Conservation (phyloP, 148 eudicot species). For the Cornus suecica region DNA sequence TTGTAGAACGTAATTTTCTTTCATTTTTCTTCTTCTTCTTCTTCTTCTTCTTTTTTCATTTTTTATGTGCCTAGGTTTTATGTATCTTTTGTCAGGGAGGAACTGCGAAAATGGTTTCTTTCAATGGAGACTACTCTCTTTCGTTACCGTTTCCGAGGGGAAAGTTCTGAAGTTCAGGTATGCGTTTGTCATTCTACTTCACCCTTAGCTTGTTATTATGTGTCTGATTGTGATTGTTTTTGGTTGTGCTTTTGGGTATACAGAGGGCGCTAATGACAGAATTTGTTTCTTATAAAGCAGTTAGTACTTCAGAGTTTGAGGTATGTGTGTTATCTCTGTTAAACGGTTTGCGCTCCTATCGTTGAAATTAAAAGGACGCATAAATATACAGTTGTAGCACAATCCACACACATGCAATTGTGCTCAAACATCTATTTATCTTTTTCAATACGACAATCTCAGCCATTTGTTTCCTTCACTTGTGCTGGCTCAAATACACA, state of each 20-base stretch:
- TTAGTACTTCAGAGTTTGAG: constrained; percentile 66
- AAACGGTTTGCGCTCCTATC: not conserved
- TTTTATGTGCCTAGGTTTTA: constrained; percentile 1
- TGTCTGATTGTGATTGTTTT: constrained; percentile 4
- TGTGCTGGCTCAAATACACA: not conserved
- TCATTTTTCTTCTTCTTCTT: no score
- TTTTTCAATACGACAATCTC: no score
- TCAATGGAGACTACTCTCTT: constrained; percentile 84
- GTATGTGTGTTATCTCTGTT: constrained; percentile 27
- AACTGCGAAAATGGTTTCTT: constrained; percentile 85
- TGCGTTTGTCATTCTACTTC: not conserved
- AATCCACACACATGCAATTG: not conserved
- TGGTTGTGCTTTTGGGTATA: constrained; percentile 13
- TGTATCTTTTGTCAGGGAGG: constrained; percentile 47
- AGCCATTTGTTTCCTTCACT: not conserved
- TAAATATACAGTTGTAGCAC: not conserved
- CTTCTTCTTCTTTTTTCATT: no score
- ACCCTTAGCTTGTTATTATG: not conserved
- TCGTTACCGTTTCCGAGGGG: constrained; percentile 59
- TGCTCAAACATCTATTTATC: not conserved
- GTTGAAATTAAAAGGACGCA: not conserved
- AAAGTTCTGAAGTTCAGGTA: constrained; percentile 64
- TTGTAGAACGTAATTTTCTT: constrained; percentile 66
- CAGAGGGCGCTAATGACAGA: constrained; percentile 65
- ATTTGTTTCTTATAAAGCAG: constrained; percentile 72